These are phyloP conservation scores for Candida tammaniensis DNA, from an alignment of 805 yeast species.

Conservation along the genomic window DNA sequence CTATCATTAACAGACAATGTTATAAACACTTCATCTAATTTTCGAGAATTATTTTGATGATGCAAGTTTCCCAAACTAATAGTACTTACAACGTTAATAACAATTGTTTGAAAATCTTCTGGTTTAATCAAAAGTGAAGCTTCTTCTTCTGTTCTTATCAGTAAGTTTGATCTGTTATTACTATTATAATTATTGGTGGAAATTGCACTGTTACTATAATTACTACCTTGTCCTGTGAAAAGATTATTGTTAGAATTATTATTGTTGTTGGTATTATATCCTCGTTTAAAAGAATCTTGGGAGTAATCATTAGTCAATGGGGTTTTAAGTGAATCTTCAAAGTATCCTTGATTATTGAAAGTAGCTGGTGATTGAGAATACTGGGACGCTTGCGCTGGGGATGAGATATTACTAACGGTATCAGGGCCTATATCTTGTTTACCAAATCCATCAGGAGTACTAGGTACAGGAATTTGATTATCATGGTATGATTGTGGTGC, in stretches of 20 bases:
- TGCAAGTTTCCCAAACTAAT: conserved; percentile 13
- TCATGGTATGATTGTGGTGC: neutral
- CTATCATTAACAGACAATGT: conserved; percentile 64
- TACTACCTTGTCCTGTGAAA: too few relatives aligned
- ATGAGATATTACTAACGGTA: conserved; percentile 13
- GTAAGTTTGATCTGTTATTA: conserved; percentile 11
- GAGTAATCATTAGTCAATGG: conserved; percentile 12
- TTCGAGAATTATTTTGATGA: conserved; percentile 29
- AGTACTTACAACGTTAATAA: conserved; percentile 46
- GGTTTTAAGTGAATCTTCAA: conserved; percentile 11
- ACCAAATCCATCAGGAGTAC: conserved; percentile 24
- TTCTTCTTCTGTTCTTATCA: conserved; percentile 30
- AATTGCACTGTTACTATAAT: too few relatives aligned
- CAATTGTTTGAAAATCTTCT: conserved; percentile 51
- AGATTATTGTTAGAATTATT: too few relatives aligned
- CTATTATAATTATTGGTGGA: too few relatives aligned
- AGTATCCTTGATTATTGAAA: conserved; percentile 7
- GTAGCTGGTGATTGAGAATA: conserved; percentile 12
- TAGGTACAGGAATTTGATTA: conserved; percentile 9
- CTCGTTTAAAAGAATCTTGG: conserved; percentile 11
- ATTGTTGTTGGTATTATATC: neutral
- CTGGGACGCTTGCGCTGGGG: conserved; percentile 14
- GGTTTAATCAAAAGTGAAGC: conserved; percentile 57
- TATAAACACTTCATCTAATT: conserved; percentile 56
- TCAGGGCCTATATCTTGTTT: conserved; percentile 8